Evolutionary conservation across 2,329 filamentous ascomycete species (phyloP).

Genomic region (Trichophyton benhamiae): DNA sequence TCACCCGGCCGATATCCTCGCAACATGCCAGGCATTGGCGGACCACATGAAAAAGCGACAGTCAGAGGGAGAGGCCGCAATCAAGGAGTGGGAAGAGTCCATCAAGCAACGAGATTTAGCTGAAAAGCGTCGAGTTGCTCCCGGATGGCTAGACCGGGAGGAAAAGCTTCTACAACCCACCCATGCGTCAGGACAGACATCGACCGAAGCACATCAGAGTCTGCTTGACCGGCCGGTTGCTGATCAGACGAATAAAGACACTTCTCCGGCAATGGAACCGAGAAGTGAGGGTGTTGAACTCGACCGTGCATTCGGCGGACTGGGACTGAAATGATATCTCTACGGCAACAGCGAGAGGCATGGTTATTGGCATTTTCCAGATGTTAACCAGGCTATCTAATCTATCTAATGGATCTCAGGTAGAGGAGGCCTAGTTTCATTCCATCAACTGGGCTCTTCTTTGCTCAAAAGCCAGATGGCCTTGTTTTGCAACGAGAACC

Average conservation of each 20-base stretch:
- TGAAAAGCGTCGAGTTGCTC: constrained; percentile 51
- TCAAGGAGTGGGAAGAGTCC: constrained; percentile 57
- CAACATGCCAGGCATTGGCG: constrained; percentile 66
- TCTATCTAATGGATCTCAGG: background rate
- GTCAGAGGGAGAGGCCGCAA: constrained; percentile 52
- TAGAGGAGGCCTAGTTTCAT: too few species aligned
- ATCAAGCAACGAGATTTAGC: constrained; percentile 47
- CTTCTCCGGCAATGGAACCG: constrained; percentile 30
- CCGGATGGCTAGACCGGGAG: constrained; percentile 52
- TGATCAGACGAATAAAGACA: constrained; percentile 20
- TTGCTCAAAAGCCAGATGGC: too few species aligned
- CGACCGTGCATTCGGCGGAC: constrained; percentile 41
- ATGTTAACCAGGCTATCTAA: background rate
- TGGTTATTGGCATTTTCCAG: background rate
- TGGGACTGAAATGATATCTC: constrained; percentile 32
- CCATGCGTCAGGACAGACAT: constrained; percentile 12
- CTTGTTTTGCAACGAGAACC: too few species aligned
- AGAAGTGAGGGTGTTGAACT: constrained; percentile 41
- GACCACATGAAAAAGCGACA: constrained; percentile 60
- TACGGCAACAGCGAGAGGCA: background rate
- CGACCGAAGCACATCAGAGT: constrained; percentile 17
- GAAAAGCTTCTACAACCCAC: constrained; percentile 47
- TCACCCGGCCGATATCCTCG: constrained; percentile 73
- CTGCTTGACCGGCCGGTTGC: constrained; percentile 28
- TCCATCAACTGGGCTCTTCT: too few species aligned